Base-by-base conservation (phyloP, 352 stramenopile genomes). In the Phytophthora rubi region DNA sequence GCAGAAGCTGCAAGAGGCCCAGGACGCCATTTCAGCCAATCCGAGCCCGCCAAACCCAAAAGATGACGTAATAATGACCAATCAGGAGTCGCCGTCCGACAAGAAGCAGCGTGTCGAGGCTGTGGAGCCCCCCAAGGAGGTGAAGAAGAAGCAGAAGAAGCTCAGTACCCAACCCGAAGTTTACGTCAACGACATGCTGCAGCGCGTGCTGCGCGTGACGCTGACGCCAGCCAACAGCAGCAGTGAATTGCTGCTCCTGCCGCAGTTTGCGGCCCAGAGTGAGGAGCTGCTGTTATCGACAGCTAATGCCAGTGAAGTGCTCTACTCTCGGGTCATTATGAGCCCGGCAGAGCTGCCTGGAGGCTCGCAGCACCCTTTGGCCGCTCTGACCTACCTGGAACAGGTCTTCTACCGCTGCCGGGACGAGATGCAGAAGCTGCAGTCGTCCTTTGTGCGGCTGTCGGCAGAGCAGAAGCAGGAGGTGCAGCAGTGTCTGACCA, bases 171-270 rank as follows among this genome's bases (percentile, higher is more conserved):
- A 70, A 47, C 75, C 78, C 6, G 77, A 81, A n/a, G 65, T 73
- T 61, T 91, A 91, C 68, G 65, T 91, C 35, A 94, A 93, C 69
- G 85, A 95, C 59, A 85, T 93, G 76, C 70, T 93, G 26, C 80
- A 93, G 71, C 86, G 87, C 18, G 72, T 86, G 6, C 71, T 93
- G 53, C 83, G 79, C 65, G 72, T 92, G 33, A 95, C 87, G 62
- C 67, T 95, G 8, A 83, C 72, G 8, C 66, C 42, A 51, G 45
- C 37, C 58, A 59, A 57, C 18, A 64, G 35, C 45, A 71, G 48
- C 53, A 65, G 30, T 9, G 80, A 75, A 37, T 56, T 63, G 58
- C 71, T 90, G 26, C 83, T 73, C 30, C 61, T 95, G 68, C 42
- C 57, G 6, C 75, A 87, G 32, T 61, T 84, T 37, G 73, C 62